phyloP scores from a whole-genome alignment of 352 stramenopile species.

The Phytophthora gonapodyides region DNA sequence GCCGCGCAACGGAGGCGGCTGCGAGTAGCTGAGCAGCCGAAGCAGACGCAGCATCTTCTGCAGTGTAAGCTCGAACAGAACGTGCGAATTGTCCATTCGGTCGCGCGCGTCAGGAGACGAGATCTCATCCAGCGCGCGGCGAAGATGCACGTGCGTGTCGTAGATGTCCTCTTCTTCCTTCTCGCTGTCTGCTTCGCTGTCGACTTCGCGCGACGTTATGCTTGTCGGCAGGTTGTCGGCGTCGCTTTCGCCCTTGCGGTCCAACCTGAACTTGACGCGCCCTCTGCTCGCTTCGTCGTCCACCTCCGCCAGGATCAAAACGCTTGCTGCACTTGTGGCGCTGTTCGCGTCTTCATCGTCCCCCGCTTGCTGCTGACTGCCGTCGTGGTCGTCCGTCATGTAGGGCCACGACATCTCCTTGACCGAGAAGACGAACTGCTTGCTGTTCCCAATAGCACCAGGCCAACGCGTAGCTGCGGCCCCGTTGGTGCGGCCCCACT shows the following conservation, averaged over 20 bases:
- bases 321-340: constrained; percentile 41
- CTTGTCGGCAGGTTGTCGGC: neutral
- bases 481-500: constrained; percentile 20
- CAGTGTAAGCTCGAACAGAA: constrained; percentile 81
- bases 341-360: constrained; percentile 28
- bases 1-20: constrained; percentile 31
- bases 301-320: constrained; percentile 74
- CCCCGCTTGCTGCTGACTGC: constrained; percentile 24
- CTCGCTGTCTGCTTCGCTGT: constrained; percentile 21
- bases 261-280: constrained; percentile 74
- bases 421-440: constrained; percentile 74
- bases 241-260: constrained; percentile 39
- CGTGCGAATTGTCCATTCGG: constrained; percentile 77
- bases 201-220: constrained; percentile 1
- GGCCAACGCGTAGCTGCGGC: constrained; percentile 30
- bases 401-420: constrained; percentile 84
- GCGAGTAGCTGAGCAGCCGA: constrained; percentile 76
- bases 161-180: constrained; percentile 47
- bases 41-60: constrained; percentile 74
- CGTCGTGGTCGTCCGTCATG: constrained; percentile 37
- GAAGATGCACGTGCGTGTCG: constrained; percentile 74
- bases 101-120: constrained; percentile 71
- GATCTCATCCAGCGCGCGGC: constrained; percentile 61
- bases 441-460: constrained; percentile 44
- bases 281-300: constrained; percentile 64